These are phyloP conservation scores for Stevia rebaudiana DNA, from an alignment of 140 eudicot genomes.

Conservation along the genomic window DNA sequence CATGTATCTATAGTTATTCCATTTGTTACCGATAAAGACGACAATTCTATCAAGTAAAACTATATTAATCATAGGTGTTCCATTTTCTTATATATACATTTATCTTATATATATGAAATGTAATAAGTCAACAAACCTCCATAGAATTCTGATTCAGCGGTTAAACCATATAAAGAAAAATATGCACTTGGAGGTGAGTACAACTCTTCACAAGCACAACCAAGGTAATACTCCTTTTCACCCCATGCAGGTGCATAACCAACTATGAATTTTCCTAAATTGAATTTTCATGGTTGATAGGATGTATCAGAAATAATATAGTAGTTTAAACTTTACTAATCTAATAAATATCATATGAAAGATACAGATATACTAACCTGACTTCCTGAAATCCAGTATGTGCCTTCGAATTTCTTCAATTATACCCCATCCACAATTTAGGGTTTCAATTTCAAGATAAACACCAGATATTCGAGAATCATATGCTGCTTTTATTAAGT, in stretches of 20 bases:
- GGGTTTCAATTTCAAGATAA: constrained; percentile 8
- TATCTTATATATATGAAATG: too few species aligned
- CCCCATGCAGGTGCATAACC: constrained; percentile 71
- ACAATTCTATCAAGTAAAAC: not conserved
- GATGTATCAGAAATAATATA: not conserved
- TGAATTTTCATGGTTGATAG: not conserved
- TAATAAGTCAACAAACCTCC: constrained; percentile 55
- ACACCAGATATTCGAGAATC: constrained; percentile 13
- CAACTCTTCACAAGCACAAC: constrained; percentile 90
- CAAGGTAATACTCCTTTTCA: constrained; percentile 95
- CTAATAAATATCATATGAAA: too few species aligned
- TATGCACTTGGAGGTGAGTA: constrained; percentile 97
- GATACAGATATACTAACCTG: not conserved
- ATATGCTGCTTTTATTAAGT: constrained; percentile 3
- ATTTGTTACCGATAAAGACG: too few species aligned
- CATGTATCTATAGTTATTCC: not conserved
- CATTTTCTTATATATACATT: too few species aligned
- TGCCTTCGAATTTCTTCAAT: constrained; percentile 14
- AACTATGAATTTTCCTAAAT: constrained; percentile 75
- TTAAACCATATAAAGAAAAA: constrained; percentile 75
- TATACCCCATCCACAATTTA: constrained; percentile 7
- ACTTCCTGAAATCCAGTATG: constrained; percentile 9
- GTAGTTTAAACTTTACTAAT: not conserved
- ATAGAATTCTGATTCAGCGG: constrained; percentile 62
- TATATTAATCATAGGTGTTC: not conserved